Percentiles rank a stretch among this genome's conserved stretches.
phyloP scores from a whole-genome alignment of 306 rosid species.

The Medicago truncatula region MtrunA17r5.0-ANR NC_053043.1:5569501-5570000 shows the following conservation, averaged over 20 bases:
- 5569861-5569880: conserved; percentile 41
- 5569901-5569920: conserved; percentile 46
- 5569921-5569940: conserved; percentile 46
- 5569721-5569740: background rate
- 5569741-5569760: conserved; percentile 14
- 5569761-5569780: conserved; percentile 28
- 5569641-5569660: too few species aligned
- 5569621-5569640: too few species aligned
- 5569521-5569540: too few species aligned
- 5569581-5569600: too few species aligned
- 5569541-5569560: too few species aligned
- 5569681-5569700: background rate
- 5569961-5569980: conserved; percentile 48
- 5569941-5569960: conserved; percentile 40
- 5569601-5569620: too few species aligned
- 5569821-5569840: conserved; percentile 49
- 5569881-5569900: conserved; percentile 45
- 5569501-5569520: too few species aligned
- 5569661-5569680: background rate
- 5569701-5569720: background rate
- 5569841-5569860: conserved; percentile 47
- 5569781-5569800: conserved; percentile 40
- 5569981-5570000: conserved; percentile 43
- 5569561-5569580: too few species aligned
- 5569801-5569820: conserved; percentile 41